Evolutionary conservation across 805 yeast species (phyloP).

Genomic region (Geotrichum ghanense): DNA sequence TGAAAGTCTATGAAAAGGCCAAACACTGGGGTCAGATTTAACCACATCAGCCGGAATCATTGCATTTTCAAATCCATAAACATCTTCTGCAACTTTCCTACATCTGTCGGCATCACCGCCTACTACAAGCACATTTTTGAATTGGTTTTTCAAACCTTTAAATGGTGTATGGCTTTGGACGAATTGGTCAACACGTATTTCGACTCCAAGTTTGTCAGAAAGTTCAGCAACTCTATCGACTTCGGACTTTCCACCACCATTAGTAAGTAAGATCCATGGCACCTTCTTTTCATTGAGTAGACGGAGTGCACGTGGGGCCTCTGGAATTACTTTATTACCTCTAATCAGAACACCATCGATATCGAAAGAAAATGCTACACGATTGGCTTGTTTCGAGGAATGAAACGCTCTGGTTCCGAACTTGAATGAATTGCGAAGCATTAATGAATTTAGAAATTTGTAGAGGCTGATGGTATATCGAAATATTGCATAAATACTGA

Average conservation of each 20-base stretch:
- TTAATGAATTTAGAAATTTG: too few relatives aligned
- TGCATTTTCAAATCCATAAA: conserved; percentile 70
- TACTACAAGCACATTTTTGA: conserved; percentile 58
- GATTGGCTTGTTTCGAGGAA: not conserved
- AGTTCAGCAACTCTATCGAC: conserved; percentile 43
- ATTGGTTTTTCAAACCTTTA: conserved; percentile 41
- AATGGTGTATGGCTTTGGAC: conserved; percentile 86
- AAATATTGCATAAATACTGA: too few relatives aligned
- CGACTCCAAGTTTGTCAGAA: conserved; percentile 32
- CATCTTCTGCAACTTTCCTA: conserved; percentile 52
- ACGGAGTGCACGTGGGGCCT: conserved; percentile 50
- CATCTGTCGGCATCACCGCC: conserved; percentile 71
- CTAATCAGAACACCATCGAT: conserved; percentile 84
- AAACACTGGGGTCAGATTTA: conserved; percentile 38
- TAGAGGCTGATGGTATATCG: too few relatives aligned
- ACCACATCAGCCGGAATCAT: conserved; percentile 65
- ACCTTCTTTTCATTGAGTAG: conserved; percentile 41
- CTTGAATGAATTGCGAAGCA: not conserved
- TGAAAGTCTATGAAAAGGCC: conserved; percentile 57
- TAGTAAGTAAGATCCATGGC: conserved; percentile 78
- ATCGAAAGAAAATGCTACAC: conserved; percentile 20
- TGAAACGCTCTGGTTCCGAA: not conserved
- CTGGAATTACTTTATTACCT: conserved; percentile 55
- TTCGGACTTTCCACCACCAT: conserved; percentile 82
- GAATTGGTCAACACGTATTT: conserved; percentile 43